Base-by-base conservation (phyloP, 768 basidiomycete genomes). In the Boletus reticulatus region DNA sequence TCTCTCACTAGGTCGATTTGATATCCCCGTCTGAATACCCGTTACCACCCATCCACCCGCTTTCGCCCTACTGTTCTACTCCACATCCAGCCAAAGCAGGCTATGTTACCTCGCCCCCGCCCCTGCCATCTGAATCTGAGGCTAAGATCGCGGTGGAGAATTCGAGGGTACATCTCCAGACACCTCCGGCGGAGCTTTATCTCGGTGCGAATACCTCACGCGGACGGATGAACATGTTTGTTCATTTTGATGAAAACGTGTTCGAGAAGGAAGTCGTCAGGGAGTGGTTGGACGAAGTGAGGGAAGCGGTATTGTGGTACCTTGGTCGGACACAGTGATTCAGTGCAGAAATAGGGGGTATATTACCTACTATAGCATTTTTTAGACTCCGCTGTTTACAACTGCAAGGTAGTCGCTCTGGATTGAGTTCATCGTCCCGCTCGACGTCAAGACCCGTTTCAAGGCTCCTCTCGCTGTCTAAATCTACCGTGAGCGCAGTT, bases 241-340 rank as follows among this genome's bases (percentile, higher is more conserved):
- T 72, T 6, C 74, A 50, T 58, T 78, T 71, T 60, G 83, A 84
- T 46, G 67, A 62, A 6, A 80, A 83, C 58, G 77, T 79, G 5
- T 83, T 75, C 44, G 72, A 77, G 3, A 67, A 72, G 5, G 68
- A 51, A 2, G 56, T 76, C 11, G 72, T 81, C 7, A 60, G 54
- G 8, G 82, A 81, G 63, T 83, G 80, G 78, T 53, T 84, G 48
- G 63, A 68, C 9, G 81, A 84, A 56, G 70, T 81, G 5, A 69
- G 58, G 36, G 60, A 52, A 9, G 77, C 74, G 0, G 55, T 71
- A 8, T 34, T 66, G 29, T 71, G 65, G 59, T 76, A 72, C 54
- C 64, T 72, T 12, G 63, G 73, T 22, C 56, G 27, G 27, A 27
- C 27, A 27, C 27, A 27, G 27, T 27, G 27, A 27, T 27, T 27